A percentile compares a stretch with the other conserved stretches of the same genome.
Conservation (phyloP, 305 asterid species). For the Fraxinus ornus region DNA sequence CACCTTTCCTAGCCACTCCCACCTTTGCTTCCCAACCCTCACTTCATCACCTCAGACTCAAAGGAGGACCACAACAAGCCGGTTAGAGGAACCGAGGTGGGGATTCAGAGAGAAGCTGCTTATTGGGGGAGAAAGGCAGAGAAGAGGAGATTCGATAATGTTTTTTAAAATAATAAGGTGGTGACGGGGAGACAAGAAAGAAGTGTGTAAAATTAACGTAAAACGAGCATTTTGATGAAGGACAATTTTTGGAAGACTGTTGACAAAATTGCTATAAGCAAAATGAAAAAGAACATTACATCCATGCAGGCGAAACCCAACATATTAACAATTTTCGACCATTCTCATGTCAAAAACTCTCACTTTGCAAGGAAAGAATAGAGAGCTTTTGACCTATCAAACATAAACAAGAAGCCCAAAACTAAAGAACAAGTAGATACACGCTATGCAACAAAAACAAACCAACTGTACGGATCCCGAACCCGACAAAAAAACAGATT, state of each 20-base stretch:
- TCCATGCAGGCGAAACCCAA: neutral
- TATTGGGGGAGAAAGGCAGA: neutral
- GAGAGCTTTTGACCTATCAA: constrained; percentile 11
- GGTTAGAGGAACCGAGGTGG: neutral
- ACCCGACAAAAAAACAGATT: neutral
- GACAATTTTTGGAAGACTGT: neutral
- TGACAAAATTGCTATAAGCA: neutral
- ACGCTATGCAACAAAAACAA: constrained; percentile 18
- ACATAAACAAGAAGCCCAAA: neutral
- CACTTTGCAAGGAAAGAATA: neutral
- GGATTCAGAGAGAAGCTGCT: neutral
- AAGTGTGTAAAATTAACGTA: neutral
- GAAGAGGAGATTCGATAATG: neutral
- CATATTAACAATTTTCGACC: neutral
- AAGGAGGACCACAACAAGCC: neutral
- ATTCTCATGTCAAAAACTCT: constrained; percentile 8
- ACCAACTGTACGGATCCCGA: neutral
- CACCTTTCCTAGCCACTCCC: neutral
- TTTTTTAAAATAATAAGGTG: neutral
- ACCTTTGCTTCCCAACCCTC: neutral
- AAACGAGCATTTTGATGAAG: neutral
- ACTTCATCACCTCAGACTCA: neutral
- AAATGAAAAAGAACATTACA: neutral
- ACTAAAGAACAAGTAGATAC: constrained; percentile 5
- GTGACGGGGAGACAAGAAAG: neutral